Evolutionary conservation across 2,329 filamentous ascomycete genomes (phyloP), one percentile per base, ranked within the genome.

Genomic region (Penicillium vulpinum): DNA sequence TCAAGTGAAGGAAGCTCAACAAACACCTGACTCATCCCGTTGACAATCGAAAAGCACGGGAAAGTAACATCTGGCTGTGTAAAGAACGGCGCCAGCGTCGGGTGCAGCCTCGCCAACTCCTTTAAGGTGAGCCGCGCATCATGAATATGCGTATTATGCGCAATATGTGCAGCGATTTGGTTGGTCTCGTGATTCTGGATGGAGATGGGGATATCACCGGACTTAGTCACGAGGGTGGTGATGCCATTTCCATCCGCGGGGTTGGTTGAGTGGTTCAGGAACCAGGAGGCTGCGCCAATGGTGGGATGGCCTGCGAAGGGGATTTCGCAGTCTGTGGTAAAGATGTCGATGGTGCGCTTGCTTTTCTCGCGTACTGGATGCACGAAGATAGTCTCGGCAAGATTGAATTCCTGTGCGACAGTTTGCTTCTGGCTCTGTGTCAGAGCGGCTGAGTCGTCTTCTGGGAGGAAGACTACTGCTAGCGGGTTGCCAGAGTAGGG

Each of bases 1-100:
- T 85, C 84, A 10, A 90, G 72, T 52, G 79, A 81, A 0, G 83
- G 78, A 22, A 94, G 77, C 62, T 83, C 76, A 15, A 89, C 77
- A 31, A 90, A 81, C n/a, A 85, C 73, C 71, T 91, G 92, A 13
- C 65, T 72, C 73, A 77, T 74, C 4, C 75, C 75, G 39, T 75
- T 73, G 24, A 77, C 74, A 51, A 77, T 74, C 0, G 72, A 75
- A 52, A 76, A 70, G 8, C 76, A 22, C 1, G 71, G 71, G 54
- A 70, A 73, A 0, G 56, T 60, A 1, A 28, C 39, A 35, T 58
- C 45, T 7, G 51, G 24, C 11, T 45, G 26, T 5, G 49, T 29
- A 33, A 64, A 45, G 41, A 66, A 72, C 2, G 64, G 60, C 4
- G 54, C 55, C 55, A 73, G 29, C 1, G 64, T 68, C 11, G 69